Evolutionary conservation across 495 filamentous ascomycete species (phyloP).

Genomic region (Rostrohypoxylon terebratum): DNA sequence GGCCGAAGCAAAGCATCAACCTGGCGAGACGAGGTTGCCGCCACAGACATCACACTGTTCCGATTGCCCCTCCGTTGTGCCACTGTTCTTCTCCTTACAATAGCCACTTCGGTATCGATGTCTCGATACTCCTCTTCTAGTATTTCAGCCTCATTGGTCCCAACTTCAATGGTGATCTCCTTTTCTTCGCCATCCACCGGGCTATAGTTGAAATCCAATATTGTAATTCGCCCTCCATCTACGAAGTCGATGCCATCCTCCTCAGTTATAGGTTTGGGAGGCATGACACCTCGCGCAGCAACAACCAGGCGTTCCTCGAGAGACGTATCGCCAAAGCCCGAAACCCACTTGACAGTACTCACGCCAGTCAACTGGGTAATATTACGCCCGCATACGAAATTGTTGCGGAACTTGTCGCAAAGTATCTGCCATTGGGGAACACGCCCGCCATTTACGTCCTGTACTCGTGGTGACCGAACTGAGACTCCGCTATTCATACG

Average conservation of each 20-base stretch:
- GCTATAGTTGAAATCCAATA: conserved; percentile 80
- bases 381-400: conserved; percentile 69
- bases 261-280: conserved; percentile 67
- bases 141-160: conserved; percentile 73
- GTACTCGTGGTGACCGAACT: conserved; percentile 51
- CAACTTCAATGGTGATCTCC: conserved; percentile 79
- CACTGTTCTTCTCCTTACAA: conserved; percentile 80
- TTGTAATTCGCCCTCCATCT: conserved; percentile 82
- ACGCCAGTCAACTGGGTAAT: conserved; percentile 67
- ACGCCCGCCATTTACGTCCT: conserved; percentile 52
- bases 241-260: conserved; percentile 80
- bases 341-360: conserved; percentile 73
- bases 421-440: conserved; percentile 78
- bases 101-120: conserved; percentile 83
- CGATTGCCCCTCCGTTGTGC: conserved; percentile 63
- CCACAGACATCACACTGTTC: conserved; percentile 52
- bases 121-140: conserved; percentile 81
- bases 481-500: conserved; percentile 58
- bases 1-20: conserved; percentile 60
- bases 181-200: conserved; percentile 64
- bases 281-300: conserved; percentile 79
- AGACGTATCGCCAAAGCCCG: conserved; percentile 56
- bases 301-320: conserved; percentile 73
- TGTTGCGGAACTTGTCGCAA: conserved; percentile 72
- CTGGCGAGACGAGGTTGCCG: conserved; percentile 52